Evolutionary conservation across 164 flowering plant genomes (phyloP).

Genomic region (Malania oleifera): DNA sequence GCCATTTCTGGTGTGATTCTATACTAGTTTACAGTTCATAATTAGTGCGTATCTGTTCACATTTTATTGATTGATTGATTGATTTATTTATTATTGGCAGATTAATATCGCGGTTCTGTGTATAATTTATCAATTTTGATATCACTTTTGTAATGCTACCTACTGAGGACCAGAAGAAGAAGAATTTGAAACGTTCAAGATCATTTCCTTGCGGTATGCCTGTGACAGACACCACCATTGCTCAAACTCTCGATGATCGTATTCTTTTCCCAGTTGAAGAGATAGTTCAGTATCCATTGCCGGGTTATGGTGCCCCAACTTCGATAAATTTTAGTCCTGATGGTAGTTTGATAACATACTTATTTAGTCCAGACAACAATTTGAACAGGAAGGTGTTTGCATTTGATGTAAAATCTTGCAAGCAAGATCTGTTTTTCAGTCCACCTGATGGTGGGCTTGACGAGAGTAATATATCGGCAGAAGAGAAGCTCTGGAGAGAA

Average conservation of each 20-base stretch:
- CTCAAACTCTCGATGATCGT: conserved; percentile 36
- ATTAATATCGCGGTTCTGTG: conserved; percentile 1
- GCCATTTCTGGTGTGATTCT: not conserved
- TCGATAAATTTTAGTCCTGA: conserved; percentile 72
- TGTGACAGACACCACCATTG: conserved; percentile 31
- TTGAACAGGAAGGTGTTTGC: conserved; percentile 65
- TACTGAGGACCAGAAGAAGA: conserved; percentile 26
- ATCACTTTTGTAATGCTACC: conserved; percentile 60
- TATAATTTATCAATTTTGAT: not conserved
- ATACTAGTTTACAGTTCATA: no score
- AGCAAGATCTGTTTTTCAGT: conserved; percentile 60
- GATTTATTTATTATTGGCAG: not conserved
- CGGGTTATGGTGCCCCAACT: conserved; percentile 70
- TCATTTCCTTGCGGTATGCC: conserved; percentile 47
- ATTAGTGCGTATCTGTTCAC: not conserved
- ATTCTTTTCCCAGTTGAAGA: conserved; percentile 62
- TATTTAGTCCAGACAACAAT: conserved; percentile 70
- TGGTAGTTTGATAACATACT: conserved; percentile 55
- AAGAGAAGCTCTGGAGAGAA: conserved; percentile 91
- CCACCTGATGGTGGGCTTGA: conserved; percentile 93
- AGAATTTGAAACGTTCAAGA: conserved; percentile 45
- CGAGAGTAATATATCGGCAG: conserved; percentile 74
- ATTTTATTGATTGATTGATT: conserved; percentile 3
- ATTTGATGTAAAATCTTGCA: conserved; percentile 47
- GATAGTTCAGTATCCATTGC: conserved; percentile 75